Conservation (phyloP, 768 basidiomycete genomes). For the Russula emetica region DNA sequence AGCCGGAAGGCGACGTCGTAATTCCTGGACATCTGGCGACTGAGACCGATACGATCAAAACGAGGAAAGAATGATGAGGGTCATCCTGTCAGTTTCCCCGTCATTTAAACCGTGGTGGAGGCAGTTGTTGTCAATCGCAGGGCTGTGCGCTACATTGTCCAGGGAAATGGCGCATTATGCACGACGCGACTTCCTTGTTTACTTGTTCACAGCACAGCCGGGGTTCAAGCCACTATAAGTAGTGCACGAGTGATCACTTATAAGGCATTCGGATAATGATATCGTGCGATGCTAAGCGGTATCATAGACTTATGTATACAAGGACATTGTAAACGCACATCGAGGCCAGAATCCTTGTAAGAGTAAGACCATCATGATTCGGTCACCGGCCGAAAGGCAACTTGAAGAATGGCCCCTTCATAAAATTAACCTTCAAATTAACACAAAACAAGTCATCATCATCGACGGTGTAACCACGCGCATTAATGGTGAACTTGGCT, state of each 20-base stretch:
- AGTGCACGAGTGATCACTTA: background rate
- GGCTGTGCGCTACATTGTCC: slow-evolving; percentile 26
- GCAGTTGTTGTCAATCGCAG: slow-evolving; percentile 8
- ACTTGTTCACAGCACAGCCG: background rate
- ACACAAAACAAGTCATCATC: slow-evolving; percentile 80
- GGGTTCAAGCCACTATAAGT: background rate
- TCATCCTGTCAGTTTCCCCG: slow-evolving; percentile 1
- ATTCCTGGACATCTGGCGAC: slow-evolving; percentile 30
- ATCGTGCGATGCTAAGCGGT: background rate
- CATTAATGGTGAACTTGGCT: slow-evolving; percentile 82
- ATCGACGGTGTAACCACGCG: slow-evolving; percentile 63
- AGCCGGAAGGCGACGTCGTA: slow-evolving; percentile 54
- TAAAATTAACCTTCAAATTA: slow-evolving; percentile 74
- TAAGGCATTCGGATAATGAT: slow-evolving; percentile 3
- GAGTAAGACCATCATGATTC: background rate
- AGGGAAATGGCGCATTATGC: slow-evolving; percentile 13
- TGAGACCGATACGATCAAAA: background rate
- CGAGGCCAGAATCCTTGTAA: background rate
- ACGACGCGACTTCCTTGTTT: background rate
- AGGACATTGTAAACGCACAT: slow-evolving; percentile 16
- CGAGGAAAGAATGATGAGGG: background rate
- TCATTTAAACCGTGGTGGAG: slow-evolving; percentile 8
- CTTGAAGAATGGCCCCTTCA: slow-evolving; percentile 38
- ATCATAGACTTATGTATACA: slow-evolving; percentile 10
- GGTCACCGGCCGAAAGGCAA: slow-evolving; percentile 32